A percentile compares a stretch with the other conserved stretches of the same genome.
These are phyloP conservation scores for Flaveria trinervia DNA, from an alignment of 129 eudicot species.

Conservation along the genomic window DNA sequence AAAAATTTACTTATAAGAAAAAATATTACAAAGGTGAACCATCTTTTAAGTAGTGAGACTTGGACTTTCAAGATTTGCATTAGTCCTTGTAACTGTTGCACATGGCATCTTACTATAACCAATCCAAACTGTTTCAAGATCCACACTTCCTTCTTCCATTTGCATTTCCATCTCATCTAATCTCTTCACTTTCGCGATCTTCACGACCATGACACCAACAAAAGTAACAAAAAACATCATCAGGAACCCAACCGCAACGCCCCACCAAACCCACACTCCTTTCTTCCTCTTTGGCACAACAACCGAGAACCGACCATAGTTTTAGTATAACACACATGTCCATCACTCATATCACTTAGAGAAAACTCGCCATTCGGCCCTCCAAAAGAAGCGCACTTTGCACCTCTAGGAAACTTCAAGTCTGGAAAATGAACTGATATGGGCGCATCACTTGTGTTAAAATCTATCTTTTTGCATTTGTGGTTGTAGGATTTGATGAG, in stretches of 20 bases:
- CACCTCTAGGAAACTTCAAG: constrained; percentile 21
- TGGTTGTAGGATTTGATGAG: constrained; percentile 44
- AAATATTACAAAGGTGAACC: not conserved
- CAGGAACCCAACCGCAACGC: constrained; percentile 40
- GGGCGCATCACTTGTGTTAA: constrained; percentile 47
- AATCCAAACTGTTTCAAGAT: constrained; percentile 59
- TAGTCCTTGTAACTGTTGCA: constrained; percentile 64
- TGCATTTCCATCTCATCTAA: constrained; percentile 47
- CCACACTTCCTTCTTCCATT: constrained; percentile 48
- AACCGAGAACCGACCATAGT: constrained; percentile 52
- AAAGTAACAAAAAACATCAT: constrained; percentile 31
- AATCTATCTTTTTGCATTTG: constrained; percentile 38
- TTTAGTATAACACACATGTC: constrained; percentile 46
- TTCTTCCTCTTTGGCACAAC: constrained; percentile 44
- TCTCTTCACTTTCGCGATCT: constrained; percentile 35
- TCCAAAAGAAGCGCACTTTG: constrained; percentile 51
- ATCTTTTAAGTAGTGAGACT: constrained; percentile 24
- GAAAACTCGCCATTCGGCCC: constrained; percentile 35
- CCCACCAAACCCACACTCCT: constrained; percentile 40
- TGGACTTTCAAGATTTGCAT: constrained; percentile 53
- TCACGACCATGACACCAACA: constrained; percentile 35
- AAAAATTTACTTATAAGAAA: constrained; percentile 1
- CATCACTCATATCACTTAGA: constrained; percentile 32
- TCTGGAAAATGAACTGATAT: constrained; percentile 45
- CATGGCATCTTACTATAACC: constrained; percentile 60